Base-by-base conservation (phyloP, 805 yeast species). In the Lachancea sp. region DNA sequence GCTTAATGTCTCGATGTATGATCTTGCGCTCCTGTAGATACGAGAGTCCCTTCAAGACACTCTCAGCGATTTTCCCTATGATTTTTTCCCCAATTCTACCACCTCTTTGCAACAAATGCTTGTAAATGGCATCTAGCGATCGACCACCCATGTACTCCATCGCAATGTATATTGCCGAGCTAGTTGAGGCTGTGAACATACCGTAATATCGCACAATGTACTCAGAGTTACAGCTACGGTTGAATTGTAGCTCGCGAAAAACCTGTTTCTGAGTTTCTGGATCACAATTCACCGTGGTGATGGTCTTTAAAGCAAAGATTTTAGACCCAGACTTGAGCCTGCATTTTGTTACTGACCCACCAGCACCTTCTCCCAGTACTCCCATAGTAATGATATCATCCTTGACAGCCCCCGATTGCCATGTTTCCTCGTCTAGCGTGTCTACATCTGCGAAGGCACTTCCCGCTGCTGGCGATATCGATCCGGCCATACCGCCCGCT, bases 101-200 rank as follows among this genome's bases (percentile, higher is more conserved):
- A 16, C 89, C 88, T 44, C 85, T 70, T 34, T 72, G 69, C 40
- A 81, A 74, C 37, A 89, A 85, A 45, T 79, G 75, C 56, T 83
- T 82, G 67, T 91, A 89, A n/a, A 91, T 80, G 1, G 96, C 88
- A 58, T 93, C 97, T 48, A 93, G 67, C 3, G 96, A 87, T 36
- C 79, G 77, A 1, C 97, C 98, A 20, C 89, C 96, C 89, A 95
- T 93, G 63, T 79, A 93, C 65, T 93, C 99, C 98, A 93, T 93
- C 39, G 96, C 88, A 25, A 93, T 93, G 54, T 86, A 89, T 34
- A 93, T 89, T 58, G 89, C 79, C 25, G 89, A 85, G 49, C 76
- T 79, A 46, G 76, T 75, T 56, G 82, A 86, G 55, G 85, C 81
- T 52, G 86, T 71, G 58, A 86, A 93, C 51, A 96, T 89, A 7